Percentiles rank a stretch among this genome's conserved stretches.
Conservation (phyloP, 2,329 filamentous ascomycete genomes). For the Alternaria triticimaculans region DNA sequence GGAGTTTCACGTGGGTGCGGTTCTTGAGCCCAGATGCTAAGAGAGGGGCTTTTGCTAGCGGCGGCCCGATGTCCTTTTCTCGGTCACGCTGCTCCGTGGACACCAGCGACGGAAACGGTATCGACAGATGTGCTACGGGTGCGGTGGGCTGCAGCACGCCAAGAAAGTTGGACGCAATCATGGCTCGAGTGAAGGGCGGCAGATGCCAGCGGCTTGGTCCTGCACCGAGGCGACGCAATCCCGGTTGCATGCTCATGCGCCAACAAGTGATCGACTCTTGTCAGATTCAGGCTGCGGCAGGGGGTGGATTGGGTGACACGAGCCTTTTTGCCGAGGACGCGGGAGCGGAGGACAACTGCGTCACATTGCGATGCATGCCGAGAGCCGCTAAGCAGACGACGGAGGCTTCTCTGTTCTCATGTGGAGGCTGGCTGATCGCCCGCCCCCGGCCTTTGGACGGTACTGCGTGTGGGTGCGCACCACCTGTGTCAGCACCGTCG, state of each 20-base stretch:
- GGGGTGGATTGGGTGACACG: constrained; percentile 39
- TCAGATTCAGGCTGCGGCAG: constrained; percentile 36
- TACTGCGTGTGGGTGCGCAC: not conserved
- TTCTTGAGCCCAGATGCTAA: constrained; percentile 30
- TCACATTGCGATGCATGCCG: constrained; percentile 35
- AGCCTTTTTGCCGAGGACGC: constrained; percentile 40
- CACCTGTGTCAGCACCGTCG: constrained; percentile 6
- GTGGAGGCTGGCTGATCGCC: constrained; percentile 37
- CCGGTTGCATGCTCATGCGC: constrained; percentile 38
- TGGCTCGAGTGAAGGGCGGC: constrained; percentile 18
- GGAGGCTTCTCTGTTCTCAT: constrained; percentile 37
- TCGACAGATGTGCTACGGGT: constrained; percentile 27
- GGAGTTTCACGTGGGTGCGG: constrained; percentile 46
- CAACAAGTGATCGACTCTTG: constrained; percentile 40
- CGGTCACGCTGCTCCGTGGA: constrained; percentile 25
- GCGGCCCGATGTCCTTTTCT: constrained; percentile 33
- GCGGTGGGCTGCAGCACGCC: constrained; percentile 23
- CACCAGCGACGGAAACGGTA: constrained; percentile 26
- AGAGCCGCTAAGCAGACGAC: constrained; percentile 38
- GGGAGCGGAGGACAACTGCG: constrained; percentile 45
- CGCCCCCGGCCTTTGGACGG: constrained; percentile 12
- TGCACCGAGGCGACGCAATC: constrained; percentile 30
- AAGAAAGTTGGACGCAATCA: constrained; percentile 18
- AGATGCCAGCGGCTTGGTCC: constrained; percentile 42
- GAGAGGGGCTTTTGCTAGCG: constrained; percentile 35